phyloP scores from a whole-genome alignment of 805 yeast genomes.

The Pichia rugopelliculosa region DNA sequence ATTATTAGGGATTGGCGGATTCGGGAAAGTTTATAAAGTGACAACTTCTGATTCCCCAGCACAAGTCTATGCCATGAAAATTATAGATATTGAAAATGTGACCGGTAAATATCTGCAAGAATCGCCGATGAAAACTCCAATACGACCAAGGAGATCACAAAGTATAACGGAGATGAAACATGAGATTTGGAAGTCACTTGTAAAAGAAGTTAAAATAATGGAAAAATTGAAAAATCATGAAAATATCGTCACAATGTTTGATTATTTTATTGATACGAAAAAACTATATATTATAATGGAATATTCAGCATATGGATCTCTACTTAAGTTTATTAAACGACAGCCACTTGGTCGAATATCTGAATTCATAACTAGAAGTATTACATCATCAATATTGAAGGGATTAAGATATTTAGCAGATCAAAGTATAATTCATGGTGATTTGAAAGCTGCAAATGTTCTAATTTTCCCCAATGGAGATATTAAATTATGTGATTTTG shows the following conservation, averaged over 20 bases:
- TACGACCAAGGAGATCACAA: background rate
- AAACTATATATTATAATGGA: constrained; percentile 57
- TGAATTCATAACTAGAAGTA: constrained; percentile 43
- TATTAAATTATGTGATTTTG: constrained; percentile 71
- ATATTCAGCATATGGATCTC: constrained; percentile 58
- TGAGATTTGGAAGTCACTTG: constrained; percentile 27
- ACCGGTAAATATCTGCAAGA: background rate
- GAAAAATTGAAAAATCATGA: constrained; percentile 54
- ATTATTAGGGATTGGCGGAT: constrained; percentile 78
- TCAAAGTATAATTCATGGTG: constrained; percentile 74
- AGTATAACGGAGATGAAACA: background rate
- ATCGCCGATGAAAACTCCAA: constrained; percentile 6
- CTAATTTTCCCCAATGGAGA: constrained; percentile 42
- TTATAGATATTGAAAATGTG: constrained; percentile 2
- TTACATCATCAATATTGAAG: constrained; percentile 45
- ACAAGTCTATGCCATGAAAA: constrained; percentile 22
- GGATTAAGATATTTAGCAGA: constrained; percentile 61
- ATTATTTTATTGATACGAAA: constrained; percentile 42
- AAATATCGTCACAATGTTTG: constrained; percentile 61
- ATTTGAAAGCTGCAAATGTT: constrained; percentile 70
- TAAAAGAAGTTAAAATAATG: constrained; percentile 64
- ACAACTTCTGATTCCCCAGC: background rate
- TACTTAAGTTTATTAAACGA: constrained; percentile 39
- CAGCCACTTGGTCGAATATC: constrained; percentile 46
- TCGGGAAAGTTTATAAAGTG: constrained; percentile 66